Conservation (phyloP, 306 rosid genomes). For the Medicago ruthenica region DNA sequence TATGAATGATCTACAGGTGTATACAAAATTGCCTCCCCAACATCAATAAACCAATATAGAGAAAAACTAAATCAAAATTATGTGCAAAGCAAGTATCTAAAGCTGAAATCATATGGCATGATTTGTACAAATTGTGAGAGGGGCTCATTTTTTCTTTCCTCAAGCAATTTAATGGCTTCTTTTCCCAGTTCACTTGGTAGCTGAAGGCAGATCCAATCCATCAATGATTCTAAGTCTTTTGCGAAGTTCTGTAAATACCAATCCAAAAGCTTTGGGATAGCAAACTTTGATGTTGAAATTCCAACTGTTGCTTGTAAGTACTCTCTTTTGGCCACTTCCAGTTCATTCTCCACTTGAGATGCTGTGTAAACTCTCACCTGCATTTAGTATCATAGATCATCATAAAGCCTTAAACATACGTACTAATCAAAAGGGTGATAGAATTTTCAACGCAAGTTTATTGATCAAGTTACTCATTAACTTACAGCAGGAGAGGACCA, state of each 20-base stretch:
- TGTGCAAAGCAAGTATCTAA: constrained; percentile 86
- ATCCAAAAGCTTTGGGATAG: constrained; percentile 81
- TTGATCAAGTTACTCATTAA: constrained; percentile 38
- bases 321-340: constrained; percentile 87
- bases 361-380: constrained; percentile 96
- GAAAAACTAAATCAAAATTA: constrained; percentile 44
- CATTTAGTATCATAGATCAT: constrained; percentile 40
- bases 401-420: constrained; percentile 7
- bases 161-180: constrained; percentile 81
- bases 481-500: constrained; percentile 99
- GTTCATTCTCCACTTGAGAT: constrained; percentile 79
- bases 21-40: constrained; percentile 54
- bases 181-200: constrained; percentile 85
- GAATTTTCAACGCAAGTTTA: constrained; percentile 14
- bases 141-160: constrained; percentile 60
- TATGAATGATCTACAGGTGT: constrained; percentile 43
- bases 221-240: constrained; percentile 85
- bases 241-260: constrained; percentile 92
- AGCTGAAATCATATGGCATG: constrained; percentile 84
- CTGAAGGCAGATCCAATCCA: constrained; percentile 95
- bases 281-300: constrained; percentile 68
- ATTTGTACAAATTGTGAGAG: constrained; percentile 78
- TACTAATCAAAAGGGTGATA: not conserved
- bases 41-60: constrained; percentile 37
- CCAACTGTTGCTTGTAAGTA: constrained; percentile 85